Evolutionary conservation across 306 rosid species (phyloP), one percentile per base, ranked within the genome.

Genomic region (Corylus americana): DNA sequence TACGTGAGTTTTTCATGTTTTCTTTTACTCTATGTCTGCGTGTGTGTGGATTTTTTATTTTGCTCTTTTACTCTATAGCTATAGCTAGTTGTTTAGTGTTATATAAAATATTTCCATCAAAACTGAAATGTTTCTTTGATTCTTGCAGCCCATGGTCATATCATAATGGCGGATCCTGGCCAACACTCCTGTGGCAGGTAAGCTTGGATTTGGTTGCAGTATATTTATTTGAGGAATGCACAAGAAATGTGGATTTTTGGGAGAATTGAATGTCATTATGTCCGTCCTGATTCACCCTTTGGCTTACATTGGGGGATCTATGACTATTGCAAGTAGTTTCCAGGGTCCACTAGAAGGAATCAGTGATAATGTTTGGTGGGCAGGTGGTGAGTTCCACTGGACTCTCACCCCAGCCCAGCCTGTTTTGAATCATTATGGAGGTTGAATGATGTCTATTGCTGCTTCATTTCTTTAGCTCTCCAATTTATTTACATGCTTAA

Each of bases 121-220:
- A 62, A 59, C 84, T 80, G 62, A 90, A 76, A 25, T 55, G 11
- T 74, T 44, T 78, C 64, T 64, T 71, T 73, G 48, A 78, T 69
- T 80, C 78, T 74, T 76, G 77, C 96, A 95, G 99, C 62, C 91
- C 99, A 42, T 95, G 98, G 99, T 95, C 99, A 64, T 95, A 95
- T 86, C 99, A 95, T 78, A 95, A 95, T 67, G 98, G 97, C 35
- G 99, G 99, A 76, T 95, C 99, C 75, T 95, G 99, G 99, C 99
- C 99, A 2, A 93, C 99, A 17, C 98, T 95, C 78, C 80, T 95
- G 67, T 95, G 99, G 98, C 99, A 95, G 97, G 98, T 95, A 78
- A 78, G 54, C 51, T 55, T 73, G 74, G 79, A 55, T 20, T 58
- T 20, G 9, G 13, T 61, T 58, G 27, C 71, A 17, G 18, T 42